These are phyloP conservation scores for Oryza officinalis DNA, from an alignment of 176 grass and related monocot species.

Conservation along the genomic window DNA sequence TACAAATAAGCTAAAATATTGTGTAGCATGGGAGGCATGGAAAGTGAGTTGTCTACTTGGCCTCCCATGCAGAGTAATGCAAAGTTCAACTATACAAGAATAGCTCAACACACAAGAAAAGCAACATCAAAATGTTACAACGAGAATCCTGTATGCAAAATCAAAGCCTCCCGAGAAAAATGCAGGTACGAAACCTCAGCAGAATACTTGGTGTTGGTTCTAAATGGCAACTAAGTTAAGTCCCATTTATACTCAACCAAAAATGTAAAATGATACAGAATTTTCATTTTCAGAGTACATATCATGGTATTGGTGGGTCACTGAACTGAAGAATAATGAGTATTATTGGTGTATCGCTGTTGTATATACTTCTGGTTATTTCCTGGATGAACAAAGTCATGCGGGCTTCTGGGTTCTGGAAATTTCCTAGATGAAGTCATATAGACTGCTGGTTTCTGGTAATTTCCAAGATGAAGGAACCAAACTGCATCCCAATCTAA, in stretches of 20 bases:
- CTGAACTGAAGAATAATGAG: not conserved
- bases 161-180: not conserved
- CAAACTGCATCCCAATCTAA: not conserved
- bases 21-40: conserved; percentile 1
- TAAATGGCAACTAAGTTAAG: not conserved
- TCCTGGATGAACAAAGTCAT: not conserved
- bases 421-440: not conserved
- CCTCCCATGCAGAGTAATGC: not conserved
- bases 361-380: not conserved
- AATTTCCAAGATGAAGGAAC: not conserved
- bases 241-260: not conserved
- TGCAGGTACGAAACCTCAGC: not conserved
- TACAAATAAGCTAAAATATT: not conserved
- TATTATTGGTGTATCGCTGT: not conserved
- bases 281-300: not conserved
- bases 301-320: not conserved
- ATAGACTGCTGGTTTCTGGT: not conserved
- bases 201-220: not conserved
- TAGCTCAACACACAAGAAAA: no score
- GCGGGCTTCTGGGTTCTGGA: not conserved
- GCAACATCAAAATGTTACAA: not conserved
- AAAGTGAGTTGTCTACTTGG: conserved; percentile 16
- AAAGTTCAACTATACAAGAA: not conserved
- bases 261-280: not conserved
- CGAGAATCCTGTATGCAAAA: not conserved